Percentiles rank a stretch among this genome's conserved stretches.
phyloP scores from a whole-genome alignment of 2,329 filamentous ascomycete genomes.

The Macrophomina tecta region DNA sequence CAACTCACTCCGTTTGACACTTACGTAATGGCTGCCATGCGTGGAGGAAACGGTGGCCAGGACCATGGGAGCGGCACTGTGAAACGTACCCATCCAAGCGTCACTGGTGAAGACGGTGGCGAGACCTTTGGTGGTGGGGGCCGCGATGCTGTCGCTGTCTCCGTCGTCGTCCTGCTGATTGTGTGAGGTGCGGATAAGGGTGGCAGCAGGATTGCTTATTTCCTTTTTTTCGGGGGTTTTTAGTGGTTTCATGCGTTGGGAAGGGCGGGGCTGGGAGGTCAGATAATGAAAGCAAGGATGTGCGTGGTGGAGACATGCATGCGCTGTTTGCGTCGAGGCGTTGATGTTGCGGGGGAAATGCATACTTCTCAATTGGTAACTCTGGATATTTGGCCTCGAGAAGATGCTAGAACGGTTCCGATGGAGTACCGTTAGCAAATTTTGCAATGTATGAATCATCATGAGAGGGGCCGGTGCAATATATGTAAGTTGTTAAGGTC shows the following conservation, averaged over 20 bases:
- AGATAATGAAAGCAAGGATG: background rate
- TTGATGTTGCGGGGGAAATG: too few species aligned
- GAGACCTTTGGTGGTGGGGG: background rate
- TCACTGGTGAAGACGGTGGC: conserved; percentile 32
- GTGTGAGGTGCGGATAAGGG: background rate
- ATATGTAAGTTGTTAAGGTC: too few species aligned
- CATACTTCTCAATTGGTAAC: too few species aligned
- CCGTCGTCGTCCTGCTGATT: too few species aligned
- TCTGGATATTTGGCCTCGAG: background rate
- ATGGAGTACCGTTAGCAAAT: background rate
- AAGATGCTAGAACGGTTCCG: background rate
- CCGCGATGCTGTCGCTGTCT: too few species aligned
- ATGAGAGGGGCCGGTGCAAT: too few species aligned
- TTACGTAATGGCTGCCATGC: conserved; percentile 23
- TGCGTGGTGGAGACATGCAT: background rate
- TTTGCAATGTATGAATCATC: background rate
- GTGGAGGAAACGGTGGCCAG: conserved; percentile 51
- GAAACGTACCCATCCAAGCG: conserved; percentile 40
- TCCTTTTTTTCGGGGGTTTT: too few species aligned
- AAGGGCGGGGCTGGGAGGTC: background rate
- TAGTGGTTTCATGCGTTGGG: background rate
- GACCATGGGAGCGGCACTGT: conserved; percentile 37
- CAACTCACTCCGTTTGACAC: too few species aligned
- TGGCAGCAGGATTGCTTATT: background rate
- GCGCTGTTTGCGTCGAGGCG: too few species aligned